Base-by-base conservation (phyloP, 2,329 filamentous ascomycete genomes). In the Hysterium pulicare region DNA sequence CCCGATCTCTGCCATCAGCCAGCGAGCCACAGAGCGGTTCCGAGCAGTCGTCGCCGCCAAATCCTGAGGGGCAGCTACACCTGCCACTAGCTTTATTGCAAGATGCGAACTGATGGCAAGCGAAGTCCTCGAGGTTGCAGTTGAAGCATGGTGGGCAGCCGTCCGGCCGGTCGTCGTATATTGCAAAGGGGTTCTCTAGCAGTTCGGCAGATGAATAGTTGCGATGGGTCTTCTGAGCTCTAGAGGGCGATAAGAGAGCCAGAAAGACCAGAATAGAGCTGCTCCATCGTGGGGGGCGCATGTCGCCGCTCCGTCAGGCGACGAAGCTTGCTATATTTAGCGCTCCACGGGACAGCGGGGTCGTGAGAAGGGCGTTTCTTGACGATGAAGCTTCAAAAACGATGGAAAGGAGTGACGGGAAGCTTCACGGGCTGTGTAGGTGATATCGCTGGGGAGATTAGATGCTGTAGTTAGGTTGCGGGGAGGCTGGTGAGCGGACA, bases 81-180 rank as follows among this genome's bases (percentile, higher is more conserved):
- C 94, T 90, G 38, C 93, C 93, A 58, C 89, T 95, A 60, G 83
- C 90, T 59, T 85, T 82, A 67, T 93, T 94, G 68, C 93, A 98
- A 24, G 82, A 77, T 26, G 90, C 86, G 64, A 86, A 98, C 70
- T 98, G 93, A 49, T 87, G 83, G 68, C 93, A 98, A 49, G 82
- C 83, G 67, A 95, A 94, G 49, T 87, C 88, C 21, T 93, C 90
- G 13, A 98, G 80, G 45, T 96, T 86, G 72, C 93, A 98, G 79
- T 98, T 97, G 78, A 98, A 98, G 74, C 93, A 93, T 59, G 87
- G 87, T 40, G 87, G 87, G 62, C 88, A 93, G 58, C 85, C 81
- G 49, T 79, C 79, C 5, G 89, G 86, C 38, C 87, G 80, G 57
- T 86, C 82, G 52, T 81, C 84, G 69, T 87, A 79, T 35, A 90